Conservation (phyloP, 306 rosid species). For the Medicago ruthenica region DNA sequence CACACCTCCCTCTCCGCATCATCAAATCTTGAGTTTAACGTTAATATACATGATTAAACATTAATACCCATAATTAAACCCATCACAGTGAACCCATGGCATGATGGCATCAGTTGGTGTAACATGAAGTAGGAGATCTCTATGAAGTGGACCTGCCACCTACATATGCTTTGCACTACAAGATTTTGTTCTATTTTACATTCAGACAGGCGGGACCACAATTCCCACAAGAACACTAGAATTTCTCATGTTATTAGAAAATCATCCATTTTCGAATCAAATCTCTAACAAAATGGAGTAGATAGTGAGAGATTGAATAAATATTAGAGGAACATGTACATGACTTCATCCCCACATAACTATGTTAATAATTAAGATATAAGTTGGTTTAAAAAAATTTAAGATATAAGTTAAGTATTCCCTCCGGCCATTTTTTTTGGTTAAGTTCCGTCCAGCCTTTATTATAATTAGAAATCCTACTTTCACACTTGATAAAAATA, state of each 20-base stretch:
- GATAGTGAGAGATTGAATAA: neutral
- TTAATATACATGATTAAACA: slow-evolving; percentile 18
- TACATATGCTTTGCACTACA: slow-evolving; percentile 56
- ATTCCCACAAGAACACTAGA: slow-evolving; percentile 39
- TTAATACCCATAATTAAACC: slow-evolving; percentile 6
- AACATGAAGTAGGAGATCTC: slow-evolving; percentile 38
- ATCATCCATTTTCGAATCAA: slow-evolving; percentile 1
- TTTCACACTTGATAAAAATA: too few species aligned
- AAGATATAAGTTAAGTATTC: too few species aligned
- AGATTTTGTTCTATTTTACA: slow-evolving; percentile 55
- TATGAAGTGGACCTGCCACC: slow-evolving; percentile 50
- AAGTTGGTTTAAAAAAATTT: too few species aligned
- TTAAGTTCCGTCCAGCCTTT: too few species aligned
- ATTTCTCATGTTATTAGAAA: slow-evolving; percentile 32
- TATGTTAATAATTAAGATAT: too few species aligned
- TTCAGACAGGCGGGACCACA: slow-evolving; percentile 53
- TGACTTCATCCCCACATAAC: slow-evolving; percentile 26
- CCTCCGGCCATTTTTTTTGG: too few species aligned
- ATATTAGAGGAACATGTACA: slow-evolving; percentile 40
- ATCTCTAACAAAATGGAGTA: slow-evolving; percentile 24
- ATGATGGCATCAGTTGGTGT: slow-evolving; percentile 41
- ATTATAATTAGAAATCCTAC: too few species aligned
- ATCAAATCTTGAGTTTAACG: slow-evolving; percentile 29
- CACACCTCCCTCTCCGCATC: neutral
- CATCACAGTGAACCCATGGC: slow-evolving; percentile 28